A percentile compares a stretch with the other conserved stretches of the same genome.
Conservation (phyloP, 805 yeast species). For the Monosporozyma unispora region DNA sequence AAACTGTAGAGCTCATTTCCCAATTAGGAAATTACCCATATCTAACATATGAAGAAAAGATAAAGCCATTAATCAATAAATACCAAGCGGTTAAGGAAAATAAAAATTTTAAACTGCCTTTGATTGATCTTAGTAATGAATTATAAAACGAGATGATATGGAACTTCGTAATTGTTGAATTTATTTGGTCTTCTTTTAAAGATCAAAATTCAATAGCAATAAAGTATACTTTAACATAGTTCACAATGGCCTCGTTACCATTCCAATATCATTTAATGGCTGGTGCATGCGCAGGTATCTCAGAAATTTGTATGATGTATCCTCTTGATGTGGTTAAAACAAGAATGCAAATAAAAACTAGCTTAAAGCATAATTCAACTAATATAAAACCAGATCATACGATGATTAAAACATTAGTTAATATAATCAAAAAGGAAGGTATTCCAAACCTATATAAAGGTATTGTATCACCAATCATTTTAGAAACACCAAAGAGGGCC, state of each 20-base stretch:
- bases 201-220: too few species aligned
- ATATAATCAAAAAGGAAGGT: slow-evolving; percentile 81
- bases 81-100: not conserved
- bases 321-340: slow-evolving; percentile 95
- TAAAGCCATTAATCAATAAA: not conserved
- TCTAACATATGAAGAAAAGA: not conserved
- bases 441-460: slow-evolving; percentile 78
- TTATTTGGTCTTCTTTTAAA: too few species aligned
- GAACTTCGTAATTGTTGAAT: too few species aligned
- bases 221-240: too few species aligned
- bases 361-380: not conserved
- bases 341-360: slow-evolving; percentile 70
- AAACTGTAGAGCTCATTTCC: not conserved
- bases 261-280: slow-evolving; percentile 80
- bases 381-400: not conserved
- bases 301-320: slow-evolving; percentile 88
- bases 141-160: not conserved
- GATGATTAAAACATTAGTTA: slow-evolving; percentile 57
- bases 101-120: not conserved
- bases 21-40: not conserved
- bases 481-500: slow-evolving; percentile 99
- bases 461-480: slow-evolving; percentile 85
- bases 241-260: slow-evolving; percentile 44
- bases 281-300: slow-evolving; percentile 93
- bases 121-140: not conserved